Conservation (phyloP, 805 yeast species). For the Blastobotrys peoriensis region DNA sequence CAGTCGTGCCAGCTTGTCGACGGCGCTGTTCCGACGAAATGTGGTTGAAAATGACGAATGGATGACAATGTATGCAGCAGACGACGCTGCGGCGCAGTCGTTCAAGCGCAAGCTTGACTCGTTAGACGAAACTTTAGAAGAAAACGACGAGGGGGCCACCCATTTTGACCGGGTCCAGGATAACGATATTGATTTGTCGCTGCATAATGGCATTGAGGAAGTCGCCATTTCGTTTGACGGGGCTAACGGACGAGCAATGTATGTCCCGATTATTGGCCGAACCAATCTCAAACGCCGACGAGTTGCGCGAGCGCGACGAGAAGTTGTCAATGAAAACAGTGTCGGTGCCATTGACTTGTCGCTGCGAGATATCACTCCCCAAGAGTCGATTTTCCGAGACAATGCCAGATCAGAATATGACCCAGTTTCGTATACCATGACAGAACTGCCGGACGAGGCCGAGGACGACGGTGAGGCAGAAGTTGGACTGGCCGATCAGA, state of each 20-base stretch:
- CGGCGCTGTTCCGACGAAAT: conserved; percentile 64
- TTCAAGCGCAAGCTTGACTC: conserved; percentile 42
- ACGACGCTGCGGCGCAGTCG: conserved; percentile 34
- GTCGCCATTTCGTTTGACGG: conserved; percentile 56
- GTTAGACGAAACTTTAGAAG: conserved; percentile 36
- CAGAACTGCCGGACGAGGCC: conserved; percentile 46
- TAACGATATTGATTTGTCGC: conserved; percentile 61
- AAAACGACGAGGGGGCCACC: conserved; percentile 38
- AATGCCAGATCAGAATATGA: conserved; percentile 61
- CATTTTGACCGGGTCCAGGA: conserved; percentile 65
- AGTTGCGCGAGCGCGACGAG: conserved; percentile 47
- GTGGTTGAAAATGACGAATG: conserved; percentile 68
- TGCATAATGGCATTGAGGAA: conserved; percentile 52
- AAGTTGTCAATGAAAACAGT: conserved; percentile 50
- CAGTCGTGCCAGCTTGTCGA: conserved; percentile 24
- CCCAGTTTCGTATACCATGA: conserved; percentile 70
- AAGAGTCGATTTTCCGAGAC: conserved; percentile 65
- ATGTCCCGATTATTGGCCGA: conserved; percentile 71
- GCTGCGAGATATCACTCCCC: conserved; percentile 66
- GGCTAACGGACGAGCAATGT: conserved; percentile 55
- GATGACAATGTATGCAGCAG: conserved; percentile 60
- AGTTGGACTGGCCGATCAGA: too few species aligned
- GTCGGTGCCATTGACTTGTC: conserved; percentile 56
- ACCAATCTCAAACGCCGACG: conserved; percentile 82
- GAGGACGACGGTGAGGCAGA: conserved; percentile 33